Evolutionary conservation across 352 stramenopile genomes (phyloP).

Genomic region (Stramenopiles sp.): DNA sequence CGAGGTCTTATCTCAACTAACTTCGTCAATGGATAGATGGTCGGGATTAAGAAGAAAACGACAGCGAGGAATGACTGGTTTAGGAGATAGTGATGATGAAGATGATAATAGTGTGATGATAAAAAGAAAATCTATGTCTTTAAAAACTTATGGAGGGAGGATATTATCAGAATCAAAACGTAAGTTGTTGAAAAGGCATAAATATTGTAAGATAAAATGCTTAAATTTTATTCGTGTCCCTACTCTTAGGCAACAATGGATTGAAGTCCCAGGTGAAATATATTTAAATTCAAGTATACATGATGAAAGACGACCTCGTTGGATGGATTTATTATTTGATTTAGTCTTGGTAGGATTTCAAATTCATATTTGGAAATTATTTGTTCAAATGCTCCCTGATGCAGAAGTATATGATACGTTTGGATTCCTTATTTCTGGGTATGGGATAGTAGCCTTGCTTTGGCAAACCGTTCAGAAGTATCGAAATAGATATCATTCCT

Average conservation of each 20-base stretch:
- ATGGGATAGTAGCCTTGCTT: not conserved
- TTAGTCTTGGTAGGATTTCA: not conserved
- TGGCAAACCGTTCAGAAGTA: not conserved
- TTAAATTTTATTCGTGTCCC: not conserved
- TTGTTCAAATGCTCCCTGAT: not conserved
- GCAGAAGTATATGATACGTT: not conserved
- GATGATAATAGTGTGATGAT: not conserved
- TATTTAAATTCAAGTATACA: conserved; percentile 2
- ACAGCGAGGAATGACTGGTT: not conserved
- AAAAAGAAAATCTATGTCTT: not conserved
- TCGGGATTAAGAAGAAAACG: not conserved
- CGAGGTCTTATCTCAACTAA: not conserved
- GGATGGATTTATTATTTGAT: conserved; percentile 5
- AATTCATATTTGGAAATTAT: not conserved
- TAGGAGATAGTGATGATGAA: not conserved
- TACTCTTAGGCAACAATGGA: not conserved
- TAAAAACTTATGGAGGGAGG: not conserved
- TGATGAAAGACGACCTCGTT: not conserved
- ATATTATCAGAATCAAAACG: not conserved
- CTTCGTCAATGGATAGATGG: not conserved
- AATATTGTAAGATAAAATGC: not conserved
- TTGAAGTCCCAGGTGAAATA: not conserved
- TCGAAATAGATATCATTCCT: not conserved
- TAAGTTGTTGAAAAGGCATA: not conserved
- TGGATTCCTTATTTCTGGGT: not conserved